Percentiles rank a stretch among this genome's conserved stretches.
Conservation (phyloP, 2,329 filamentous ascomycete species). For the Aspergillus piperis region DNA sequence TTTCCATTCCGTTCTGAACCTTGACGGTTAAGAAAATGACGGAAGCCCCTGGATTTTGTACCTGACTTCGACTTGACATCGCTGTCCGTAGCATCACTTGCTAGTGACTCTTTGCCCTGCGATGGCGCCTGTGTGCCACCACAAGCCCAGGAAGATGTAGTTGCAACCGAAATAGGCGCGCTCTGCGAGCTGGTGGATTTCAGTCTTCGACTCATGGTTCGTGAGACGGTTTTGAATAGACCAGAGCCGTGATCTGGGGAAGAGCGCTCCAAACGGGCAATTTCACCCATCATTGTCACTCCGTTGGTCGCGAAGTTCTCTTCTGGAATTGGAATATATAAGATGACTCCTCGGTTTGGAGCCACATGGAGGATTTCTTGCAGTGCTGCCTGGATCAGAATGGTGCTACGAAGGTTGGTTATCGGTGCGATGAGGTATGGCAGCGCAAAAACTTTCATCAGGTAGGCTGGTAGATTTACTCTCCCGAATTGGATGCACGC, state of each 20-base stretch:
- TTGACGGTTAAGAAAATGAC: constrained; percentile 21
- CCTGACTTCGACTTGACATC: constrained; percentile 17
- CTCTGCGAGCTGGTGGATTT: constrained; percentile 34
- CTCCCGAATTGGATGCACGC: constrained; percentile 73
- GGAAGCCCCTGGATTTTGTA: constrained; percentile 30
- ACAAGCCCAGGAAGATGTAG: constrained; percentile 21
- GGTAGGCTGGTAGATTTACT: constrained; percentile 76
- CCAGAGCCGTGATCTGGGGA: constrained; percentile 45
- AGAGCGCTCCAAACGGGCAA: constrained; percentile 59
- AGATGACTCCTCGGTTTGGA: constrained; percentile 68
- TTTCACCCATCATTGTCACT: constrained; percentile 67
- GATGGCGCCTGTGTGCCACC: constrained; percentile 2
- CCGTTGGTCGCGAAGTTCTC: constrained; percentile 72
- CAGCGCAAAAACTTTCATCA: constrained; percentile 71
- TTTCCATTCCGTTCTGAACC: constrained; percentile 8
- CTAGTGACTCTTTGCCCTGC: constrained; percentile 4
- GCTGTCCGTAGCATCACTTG: constrained; percentile 7
- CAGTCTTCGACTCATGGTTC: constrained; percentile 41
- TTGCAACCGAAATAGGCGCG: constrained; percentile 26
- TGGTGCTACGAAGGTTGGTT: constrained; percentile 78
- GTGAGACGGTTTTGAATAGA: constrained; percentile 43
- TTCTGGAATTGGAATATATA: constrained; percentile 69
- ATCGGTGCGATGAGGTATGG: constrained; percentile 68
- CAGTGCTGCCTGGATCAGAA: constrained; percentile 75
- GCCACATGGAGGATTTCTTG: constrained; percentile 68